These are phyloP conservation scores for Rhizopus sp. DNA, from an alignment of 371 early-diverging fungal genomes.

Conservation along the genomic window DNA sequence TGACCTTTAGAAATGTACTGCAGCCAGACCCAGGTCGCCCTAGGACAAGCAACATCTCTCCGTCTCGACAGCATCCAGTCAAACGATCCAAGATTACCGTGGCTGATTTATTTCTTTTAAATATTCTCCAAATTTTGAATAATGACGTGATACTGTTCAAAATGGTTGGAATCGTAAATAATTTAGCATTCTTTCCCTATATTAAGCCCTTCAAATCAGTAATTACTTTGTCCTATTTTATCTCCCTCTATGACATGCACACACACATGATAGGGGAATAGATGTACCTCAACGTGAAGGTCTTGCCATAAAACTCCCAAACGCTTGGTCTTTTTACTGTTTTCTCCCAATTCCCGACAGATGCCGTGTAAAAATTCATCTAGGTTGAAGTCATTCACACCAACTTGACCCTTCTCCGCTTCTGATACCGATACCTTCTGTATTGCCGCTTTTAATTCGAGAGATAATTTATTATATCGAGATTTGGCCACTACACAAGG, in stretches of 20 bases:
- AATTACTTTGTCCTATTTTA: background rate
- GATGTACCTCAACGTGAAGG: conserved; percentile 36
- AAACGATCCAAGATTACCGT: conserved; percentile 53
- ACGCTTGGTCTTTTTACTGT: conserved; percentile 30
- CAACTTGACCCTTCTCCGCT: conserved; percentile 20
- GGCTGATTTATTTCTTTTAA: conserved; percentile 13
- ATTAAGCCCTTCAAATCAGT: background rate
- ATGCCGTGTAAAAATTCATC: conserved; percentile 36
- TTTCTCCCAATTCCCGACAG: conserved; percentile 23
- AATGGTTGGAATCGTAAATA: conserved; percentile 39
- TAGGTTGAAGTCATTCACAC: conserved; percentile 33
- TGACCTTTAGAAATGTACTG: conserved; percentile 63
- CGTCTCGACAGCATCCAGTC: conserved; percentile 63
- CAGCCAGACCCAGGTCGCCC: conserved; percentile 77
- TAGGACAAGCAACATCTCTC: conserved; percentile 73
- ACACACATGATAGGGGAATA: background rate
- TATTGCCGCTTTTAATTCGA: conserved; percentile 31
- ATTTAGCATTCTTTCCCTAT: conserved; percentile 45
- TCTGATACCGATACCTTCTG: conserved; percentile 12
- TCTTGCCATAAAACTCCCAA: conserved; percentile 56
- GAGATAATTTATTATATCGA: conserved; percentile 33
- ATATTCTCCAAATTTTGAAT: conserved; percentile 40
- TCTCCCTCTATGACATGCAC: no score
- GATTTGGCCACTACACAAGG: conserved; percentile 30
- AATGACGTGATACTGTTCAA: conserved; percentile 15